phyloP scores from a whole-genome alignment of 106 monocot genomes.

The Allium sativum region DNA sequence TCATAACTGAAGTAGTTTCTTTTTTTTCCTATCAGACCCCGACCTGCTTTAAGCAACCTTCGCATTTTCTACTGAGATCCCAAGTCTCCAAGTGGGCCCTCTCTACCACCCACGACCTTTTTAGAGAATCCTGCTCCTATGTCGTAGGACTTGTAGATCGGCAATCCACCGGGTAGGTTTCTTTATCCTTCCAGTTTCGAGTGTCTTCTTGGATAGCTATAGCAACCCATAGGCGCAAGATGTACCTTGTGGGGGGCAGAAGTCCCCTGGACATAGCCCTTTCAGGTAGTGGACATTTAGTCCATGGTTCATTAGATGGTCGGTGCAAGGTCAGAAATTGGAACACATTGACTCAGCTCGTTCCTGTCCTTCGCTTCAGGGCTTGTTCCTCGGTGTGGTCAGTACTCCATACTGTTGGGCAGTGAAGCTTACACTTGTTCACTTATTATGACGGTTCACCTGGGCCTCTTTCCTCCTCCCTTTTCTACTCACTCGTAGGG shows the following conservation, averaged over 20 bases:
- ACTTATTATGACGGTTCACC: constrained; percentile 6
- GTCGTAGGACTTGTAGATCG: too few species aligned
- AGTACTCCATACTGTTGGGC: constrained; percentile 7
- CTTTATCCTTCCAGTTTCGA: constrained; percentile 1
- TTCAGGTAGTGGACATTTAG: constrained; percentile 14
- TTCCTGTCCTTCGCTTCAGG: constrained; percentile 17
- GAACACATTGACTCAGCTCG: constrained; percentile 16
- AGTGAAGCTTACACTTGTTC: constrained; percentile 10
- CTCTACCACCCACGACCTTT: too few species aligned
- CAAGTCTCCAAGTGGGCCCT: too few species aligned
- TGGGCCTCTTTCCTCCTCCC: neutral
- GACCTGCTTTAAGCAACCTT: too few species aligned
- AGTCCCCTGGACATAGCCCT: constrained; percentile 10
- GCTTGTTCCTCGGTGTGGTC: constrained; percentile 1
- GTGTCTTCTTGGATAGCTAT: neutral
- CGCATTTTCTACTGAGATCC: too few species aligned
- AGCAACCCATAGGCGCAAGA: neutral
- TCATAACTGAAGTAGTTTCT: too few species aligned
- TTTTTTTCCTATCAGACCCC: too few species aligned
- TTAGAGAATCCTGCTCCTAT: too few species aligned
- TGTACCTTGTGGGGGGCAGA: neutral
- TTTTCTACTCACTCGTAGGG: too few species aligned
- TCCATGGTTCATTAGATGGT: constrained; percentile 17
- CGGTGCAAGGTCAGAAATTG: constrained; percentile 19
- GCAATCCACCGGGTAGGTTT: too few species aligned